Conservation (phyloP, 1,284 basidiomycete species). For the Cryptococcus sp. region DNA sequence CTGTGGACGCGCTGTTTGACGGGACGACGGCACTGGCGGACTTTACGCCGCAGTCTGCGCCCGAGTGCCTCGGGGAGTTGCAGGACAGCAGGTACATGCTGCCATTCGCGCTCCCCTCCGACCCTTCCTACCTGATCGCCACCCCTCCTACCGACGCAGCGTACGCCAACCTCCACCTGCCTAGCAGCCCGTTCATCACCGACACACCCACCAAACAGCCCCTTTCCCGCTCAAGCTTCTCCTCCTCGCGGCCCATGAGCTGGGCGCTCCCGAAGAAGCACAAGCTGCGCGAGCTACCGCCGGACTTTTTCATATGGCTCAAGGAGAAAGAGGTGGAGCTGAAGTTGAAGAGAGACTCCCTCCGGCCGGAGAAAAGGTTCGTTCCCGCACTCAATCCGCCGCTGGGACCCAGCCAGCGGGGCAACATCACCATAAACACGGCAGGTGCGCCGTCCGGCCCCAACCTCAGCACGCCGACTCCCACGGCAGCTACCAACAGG, state of each 20-base stretch:
- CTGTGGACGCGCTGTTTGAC: slow-evolving; percentile 75
- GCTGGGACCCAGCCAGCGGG: slow-evolving; percentile 12
- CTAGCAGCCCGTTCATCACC: slow-evolving; percentile 25
- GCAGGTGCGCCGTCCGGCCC: neutral
- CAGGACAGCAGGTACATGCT: slow-evolving; percentile 90
- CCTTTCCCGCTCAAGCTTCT: slow-evolving; percentile 36
- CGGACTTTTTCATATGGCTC: slow-evolving; percentile 47
- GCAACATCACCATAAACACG: neutral
- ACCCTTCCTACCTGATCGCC: slow-evolving; percentile 74
- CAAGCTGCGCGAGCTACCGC: slow-evolving; percentile 33
- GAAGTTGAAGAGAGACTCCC: slow-evolving; percentile 12
- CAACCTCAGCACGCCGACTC: neutral
- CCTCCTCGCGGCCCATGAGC: slow-evolving; percentile 38
- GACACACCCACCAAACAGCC: slow-evolving; percentile 29
- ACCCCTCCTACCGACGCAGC: slow-evolving; percentile 40
- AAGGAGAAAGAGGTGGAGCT: slow-evolving; percentile 32
- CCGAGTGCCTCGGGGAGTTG: slow-evolving; percentile 78
- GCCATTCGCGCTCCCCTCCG: slow-evolving; percentile 75
- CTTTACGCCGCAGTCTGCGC: slow-evolving; percentile 72
- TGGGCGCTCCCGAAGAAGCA: slow-evolving; percentile 25
- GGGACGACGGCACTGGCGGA: slow-evolving; percentile 59
- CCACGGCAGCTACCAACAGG: neutral
- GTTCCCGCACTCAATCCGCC: slow-evolving; percentile 12
- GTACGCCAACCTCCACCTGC: slow-evolving; percentile 28
- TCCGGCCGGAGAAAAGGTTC: slow-evolving; percentile 3